These are phyloP conservation scores for Chrysopogon serrulatus DNA, from an alignment of 176 grass and related monocot species.

Conservation along the genomic window DNA sequence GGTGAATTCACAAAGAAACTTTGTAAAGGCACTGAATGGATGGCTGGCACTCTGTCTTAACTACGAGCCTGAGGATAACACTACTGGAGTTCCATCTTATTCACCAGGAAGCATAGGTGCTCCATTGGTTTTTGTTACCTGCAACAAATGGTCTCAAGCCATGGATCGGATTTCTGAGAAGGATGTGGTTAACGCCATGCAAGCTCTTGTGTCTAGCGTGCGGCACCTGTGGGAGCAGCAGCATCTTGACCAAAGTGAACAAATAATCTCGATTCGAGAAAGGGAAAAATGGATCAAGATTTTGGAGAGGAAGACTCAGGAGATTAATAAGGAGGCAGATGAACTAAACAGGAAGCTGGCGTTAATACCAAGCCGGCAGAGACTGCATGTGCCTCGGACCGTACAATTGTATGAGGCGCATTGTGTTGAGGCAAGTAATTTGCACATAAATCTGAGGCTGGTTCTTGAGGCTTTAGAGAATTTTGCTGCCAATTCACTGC, in stretches of 20 bases:
- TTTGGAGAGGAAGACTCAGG: slow-evolving; percentile 49
- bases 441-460: slow-evolving; percentile 48
- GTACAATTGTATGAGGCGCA: slow-evolving; percentile 26
- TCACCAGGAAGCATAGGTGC: slow-evolving; percentile 69
- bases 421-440: slow-evolving; percentile 33
- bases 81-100: slow-evolving; percentile 35
- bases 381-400: slow-evolving; percentile 18
- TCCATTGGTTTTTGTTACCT: slow-evolving; percentile 70
- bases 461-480: slow-evolving; percentile 49
- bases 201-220: slow-evolving; percentile 49
- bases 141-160: slow-evolving; percentile 81
- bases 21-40: slow-evolving; percentile 68
- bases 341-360: slow-evolving; percentile 72
- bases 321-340: slow-evolving; percentile 65
- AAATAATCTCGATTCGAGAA: slow-evolving; percentile 39
- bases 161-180: slow-evolving; percentile 71
- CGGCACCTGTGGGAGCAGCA: slow-evolving; percentile 56
- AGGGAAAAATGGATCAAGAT: slow-evolving; percentile 62
- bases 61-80: slow-evolving; percentile 37
- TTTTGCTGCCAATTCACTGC: slow-evolving; percentile 43
- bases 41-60: slow-evolving; percentile 80
- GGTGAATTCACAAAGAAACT: slow-evolving; percentile 79
- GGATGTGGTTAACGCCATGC: slow-evolving; percentile 62
- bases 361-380: slow-evolving; percentile 35
- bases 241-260: slow-evolving; percentile 44